Evolutionary conservation across 208 protist species (phyloP).

Genomic region (Wallacemonas sp.): DNA sequence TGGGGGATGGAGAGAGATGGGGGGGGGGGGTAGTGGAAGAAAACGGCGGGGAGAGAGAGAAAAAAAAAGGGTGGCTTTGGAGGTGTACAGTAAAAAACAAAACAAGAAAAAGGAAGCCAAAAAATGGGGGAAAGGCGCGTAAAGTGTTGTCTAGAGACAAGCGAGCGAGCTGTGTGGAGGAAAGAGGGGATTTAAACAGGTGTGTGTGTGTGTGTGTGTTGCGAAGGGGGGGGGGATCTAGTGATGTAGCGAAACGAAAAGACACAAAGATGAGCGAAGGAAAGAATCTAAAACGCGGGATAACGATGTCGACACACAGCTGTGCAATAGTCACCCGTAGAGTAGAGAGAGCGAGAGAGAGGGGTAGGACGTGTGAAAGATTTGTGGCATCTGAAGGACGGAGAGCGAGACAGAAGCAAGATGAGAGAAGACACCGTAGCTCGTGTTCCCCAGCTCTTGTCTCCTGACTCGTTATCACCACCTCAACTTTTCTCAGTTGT

Average conservation of each 20-base stretch:
- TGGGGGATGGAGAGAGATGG: not conserved
- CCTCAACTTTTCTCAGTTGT: too few species aligned
- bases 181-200: constrained; percentile 3
- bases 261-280: constrained; percentile 1
- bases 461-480: too few species aligned
- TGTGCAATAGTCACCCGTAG: too few species aligned
- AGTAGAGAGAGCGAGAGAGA: too few species aligned
- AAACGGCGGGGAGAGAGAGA: constrained; percentile 1
- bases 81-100: constrained; percentile 5
- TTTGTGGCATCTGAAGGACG: too few species aligned
- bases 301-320: not conserved
- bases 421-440: too few species aligned
- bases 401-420: not conserved
- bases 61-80: not conserved
- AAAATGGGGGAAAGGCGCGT: too few species aligned
- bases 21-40: not conserved
- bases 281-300: not conserved
- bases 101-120: constrained; percentile 15
- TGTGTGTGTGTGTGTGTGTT: too few species aligned
- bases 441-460: too few species aligned
- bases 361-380: too few species aligned
- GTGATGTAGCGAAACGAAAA: constrained; percentile 15
- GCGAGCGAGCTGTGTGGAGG: too few species aligned
- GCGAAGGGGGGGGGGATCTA: not conserved
- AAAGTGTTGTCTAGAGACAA: constrained; percentile 12